Evolutionary conservation across 2,329 filamentous ascomycete genomes (phyloP), one percentile per base, ranked within the genome.

Genomic region (Pseudopithomyces maydicus): DNA sequence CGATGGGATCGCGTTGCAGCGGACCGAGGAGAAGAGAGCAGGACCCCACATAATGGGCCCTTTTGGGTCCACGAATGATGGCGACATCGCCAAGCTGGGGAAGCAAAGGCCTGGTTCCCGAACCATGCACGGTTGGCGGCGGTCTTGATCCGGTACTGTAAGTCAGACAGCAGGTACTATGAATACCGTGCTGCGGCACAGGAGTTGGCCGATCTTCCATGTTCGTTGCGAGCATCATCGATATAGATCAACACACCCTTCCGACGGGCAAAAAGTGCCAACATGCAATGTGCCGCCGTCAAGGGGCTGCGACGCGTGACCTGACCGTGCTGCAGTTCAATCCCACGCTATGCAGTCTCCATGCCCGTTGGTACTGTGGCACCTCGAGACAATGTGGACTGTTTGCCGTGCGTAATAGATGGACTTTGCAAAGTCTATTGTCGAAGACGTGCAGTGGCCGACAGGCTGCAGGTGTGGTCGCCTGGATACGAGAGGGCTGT

Each of bases 1-100:
- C 29, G 4, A 39, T 38, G 32, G 14, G 14, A 10, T n/a, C 32
- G 2, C 23, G 33, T 39, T 26, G 46, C 33, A 49, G 46, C 33
- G 33, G 33, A 49, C 46, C 19, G 46, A 49, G 33, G 19, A 6
- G 14, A 39, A 38, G 17, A 19, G 20, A 20, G 46, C 46, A 38
- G 33, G 46, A 39, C 46, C 46, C 46, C 46, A 35, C 46, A 39
- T 36, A 17, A 3, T 19, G 32, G 6, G n/a, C 12, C 42, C 22
- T 44, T 26, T n/a, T 5, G 19, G 10, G 19, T 49, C 19, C 32
- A 26, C 46, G 46, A 49, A 49, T 49, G 46, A 49, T 39, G 46
- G 46, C 33, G 46, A 49, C 35, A 49, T 39, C 20, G 33, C 46
- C 46, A 49, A 49, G 46, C 19, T 38, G 46, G 46, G 46, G 46